phyloP scores from a whole-genome alignment of 78 protist genomes.

The Monocercomonoides exilis region DNA sequence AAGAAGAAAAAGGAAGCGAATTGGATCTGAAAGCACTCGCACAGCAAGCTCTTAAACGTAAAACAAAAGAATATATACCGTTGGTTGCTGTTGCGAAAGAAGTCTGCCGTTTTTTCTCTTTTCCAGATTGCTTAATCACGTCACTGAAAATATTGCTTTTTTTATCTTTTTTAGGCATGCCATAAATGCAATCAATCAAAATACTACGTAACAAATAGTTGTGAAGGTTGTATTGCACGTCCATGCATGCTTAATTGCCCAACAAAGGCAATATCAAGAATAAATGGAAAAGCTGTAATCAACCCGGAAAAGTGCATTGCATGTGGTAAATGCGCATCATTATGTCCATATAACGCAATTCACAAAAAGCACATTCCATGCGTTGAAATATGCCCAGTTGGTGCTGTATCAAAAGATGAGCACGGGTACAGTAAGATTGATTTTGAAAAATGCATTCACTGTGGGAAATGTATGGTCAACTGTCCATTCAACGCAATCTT shows the following conservation, averaged over 20 bases:
- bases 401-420: background rate
- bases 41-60: background rate
- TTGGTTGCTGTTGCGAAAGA: background rate
- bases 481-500: constrained; percentile 5
- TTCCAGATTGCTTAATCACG: background rate
- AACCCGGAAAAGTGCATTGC: background rate
- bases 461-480: constrained; percentile 2
- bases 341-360: constrained; percentile 27
- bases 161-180: background rate
- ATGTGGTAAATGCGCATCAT: constrained; percentile 12
- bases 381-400: constrained; percentile 24
- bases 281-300: constrained; percentile 16
- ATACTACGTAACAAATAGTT: constrained; percentile 11
- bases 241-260: constrained; percentile 27
- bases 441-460: constrained; percentile 9
- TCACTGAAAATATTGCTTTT: background rate
- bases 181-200: background rate
- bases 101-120: background rate
- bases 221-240: constrained; percentile 23
- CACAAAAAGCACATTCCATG: constrained; percentile 4
- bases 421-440: constrained; percentile 1
- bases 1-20: background rate
- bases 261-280: background rate
- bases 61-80: background rate
- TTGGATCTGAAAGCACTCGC: background rate